Evolutionary conservation across 148 eudicot species (phyloP), one percentile per base, ranked within the genome.

Genomic region (Fagopyrum tataricum): DNA sequence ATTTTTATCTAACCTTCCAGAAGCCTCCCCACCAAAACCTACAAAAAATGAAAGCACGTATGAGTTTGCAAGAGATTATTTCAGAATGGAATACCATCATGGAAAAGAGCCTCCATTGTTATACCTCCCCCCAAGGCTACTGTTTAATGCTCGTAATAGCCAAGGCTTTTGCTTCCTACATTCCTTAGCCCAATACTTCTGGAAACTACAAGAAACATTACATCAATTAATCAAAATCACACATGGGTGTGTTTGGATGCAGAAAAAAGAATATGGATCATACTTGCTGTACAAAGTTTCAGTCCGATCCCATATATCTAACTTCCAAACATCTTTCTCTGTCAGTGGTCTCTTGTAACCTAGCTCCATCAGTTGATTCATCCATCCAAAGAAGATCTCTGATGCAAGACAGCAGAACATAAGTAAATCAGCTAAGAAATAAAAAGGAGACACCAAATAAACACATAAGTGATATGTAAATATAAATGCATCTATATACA

Each of bases 1-100:
- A 72, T 66, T 68, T 8, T 47, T 20, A 31, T 59, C 64, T 52
- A 82, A 95, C 98, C 98, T 95, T 95, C 90, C 91, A 95, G 77
- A 95, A 85, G 80, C 98, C 98, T 80, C 97, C 98, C 85, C 85
- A 95, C 98, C 98, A 95, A 80, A 95, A 95, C 87, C 98, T 95
- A 79, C 71, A 82, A 40, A 48, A 55, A 49, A 39, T 72, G 44
- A 51, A 68, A 13, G 15, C 24, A 64, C 18, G 37, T 31, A 64
- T 64, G 17, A 37, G 42, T 31, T 64, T 64, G 69, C 20, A 12
- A 64, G 40, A 61, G 15, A 64, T 64, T 31, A 13, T 4, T 64
- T 31, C 20, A 64, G 15, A 42, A 64, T 64, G 69, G 21, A 31
- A 37, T 14, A 3, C 42, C 9, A 70, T 70, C 9, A 10, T 43